These are phyloP conservation scores for Salicornia ramosissima DNA, from an alignment of 148 eudicot species.

Conservation along the genomic window DNA sequence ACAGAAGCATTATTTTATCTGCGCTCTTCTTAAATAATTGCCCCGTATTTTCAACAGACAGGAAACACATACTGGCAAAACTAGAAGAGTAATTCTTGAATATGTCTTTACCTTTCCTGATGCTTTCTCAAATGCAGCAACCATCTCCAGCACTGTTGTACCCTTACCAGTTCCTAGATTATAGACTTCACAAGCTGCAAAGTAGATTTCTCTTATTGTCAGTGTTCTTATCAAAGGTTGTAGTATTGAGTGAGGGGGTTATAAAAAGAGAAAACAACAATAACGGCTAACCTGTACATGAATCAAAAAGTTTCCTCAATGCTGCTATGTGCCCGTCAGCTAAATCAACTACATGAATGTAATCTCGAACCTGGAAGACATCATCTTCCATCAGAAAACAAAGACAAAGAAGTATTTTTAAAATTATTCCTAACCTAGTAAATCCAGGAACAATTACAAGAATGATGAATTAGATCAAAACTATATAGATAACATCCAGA, in stretches of 20 bases:
- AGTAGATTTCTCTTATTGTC: slow-evolving; percentile 7
- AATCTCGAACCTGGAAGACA: slow-evolving; percentile 76
- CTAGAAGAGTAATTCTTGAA: slow-evolving; percentile 4
- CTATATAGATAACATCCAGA: no score
- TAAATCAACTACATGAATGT: slow-evolving; percentile 95
- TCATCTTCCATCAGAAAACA: slow-evolving; percentile 2
- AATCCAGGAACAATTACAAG: no score
- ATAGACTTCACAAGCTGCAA: slow-evolving; percentile 87
- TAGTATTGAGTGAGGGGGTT: no score
- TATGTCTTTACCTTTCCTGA: slow-evolving; percentile 73
- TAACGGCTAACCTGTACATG: slow-evolving; percentile 51
- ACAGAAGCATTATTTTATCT: neutral
- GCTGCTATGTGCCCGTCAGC: slow-evolving; percentile 98
- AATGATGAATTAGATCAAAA: no score
- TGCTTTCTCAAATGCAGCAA: slow-evolving; percentile 91
- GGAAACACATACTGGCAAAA: neutral
- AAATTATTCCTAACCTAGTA: neutral
- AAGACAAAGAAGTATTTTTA: neutral
- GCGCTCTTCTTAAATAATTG: neutral
- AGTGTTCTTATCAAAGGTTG: no score
- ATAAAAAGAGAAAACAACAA: no score
- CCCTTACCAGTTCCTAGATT: slow-evolving; percentile 97
- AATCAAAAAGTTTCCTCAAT: slow-evolving; percentile 58
- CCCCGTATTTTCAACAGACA: neutral
- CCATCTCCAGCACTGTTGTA: slow-evolving; percentile 93